A percentile compares a stretch with the other conserved stretches of the same genome.
phyloP scores from a whole-genome alignment of 208 protist genomes.

The Wallacemonas sp. region DNA sequence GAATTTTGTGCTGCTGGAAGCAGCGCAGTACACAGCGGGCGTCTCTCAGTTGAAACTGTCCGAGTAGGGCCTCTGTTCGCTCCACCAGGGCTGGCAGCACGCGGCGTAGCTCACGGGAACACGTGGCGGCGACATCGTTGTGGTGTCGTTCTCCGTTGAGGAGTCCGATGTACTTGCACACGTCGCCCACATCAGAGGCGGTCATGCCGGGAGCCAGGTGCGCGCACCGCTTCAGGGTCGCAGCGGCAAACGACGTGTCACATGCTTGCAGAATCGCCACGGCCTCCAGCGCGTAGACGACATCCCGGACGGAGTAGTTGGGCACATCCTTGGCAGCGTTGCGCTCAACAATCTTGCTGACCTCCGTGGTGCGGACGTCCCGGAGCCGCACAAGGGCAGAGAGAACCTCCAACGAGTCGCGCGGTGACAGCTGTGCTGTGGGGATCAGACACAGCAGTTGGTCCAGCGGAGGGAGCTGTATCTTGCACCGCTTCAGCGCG shows the following conservation, averaged over 20 bases:
- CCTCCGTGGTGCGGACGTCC: slow-evolving; percentile 34
- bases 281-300: slow-evolving; percentile 72
- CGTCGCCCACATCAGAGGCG: slow-evolving; percentile 46
- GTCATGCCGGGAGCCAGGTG: slow-evolving; percentile 39
- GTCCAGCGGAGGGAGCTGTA: slow-evolving; percentile 51
- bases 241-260: slow-evolving; percentile 48
- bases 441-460: slow-evolving; percentile 47
- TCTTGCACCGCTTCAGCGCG: slow-evolving; percentile 69
- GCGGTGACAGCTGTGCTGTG: slow-evolving; percentile 29
- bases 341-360: slow-evolving; percentile 51
- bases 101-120: slow-evolving; percentile 60
- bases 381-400: slow-evolving; percentile 65
- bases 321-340: slow-evolving; percentile 33
- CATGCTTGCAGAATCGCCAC: slow-evolving; percentile 51
- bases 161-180: slow-evolving; percentile 78
- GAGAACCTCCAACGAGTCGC: slow-evolving; percentile 63
- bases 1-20: slow-evolving; percentile 69
- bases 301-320: slow-evolving; percentile 65
- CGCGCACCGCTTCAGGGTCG: slow-evolving; percentile 52
- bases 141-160: slow-evolving; percentile 37
- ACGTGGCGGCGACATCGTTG: slow-evolving; percentile 44
- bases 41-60: slow-evolving; percentile 68
- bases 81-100: slow-evolving; percentile 60
- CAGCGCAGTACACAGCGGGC: slow-evolving; percentile 78
- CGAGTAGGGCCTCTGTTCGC: slow-evolving; percentile 60